These are phyloP conservation scores for Psilocybe tampanensis DNA, from an alignment of 768 basidiomycete genomes.

Conservation along the genomic window DNA sequence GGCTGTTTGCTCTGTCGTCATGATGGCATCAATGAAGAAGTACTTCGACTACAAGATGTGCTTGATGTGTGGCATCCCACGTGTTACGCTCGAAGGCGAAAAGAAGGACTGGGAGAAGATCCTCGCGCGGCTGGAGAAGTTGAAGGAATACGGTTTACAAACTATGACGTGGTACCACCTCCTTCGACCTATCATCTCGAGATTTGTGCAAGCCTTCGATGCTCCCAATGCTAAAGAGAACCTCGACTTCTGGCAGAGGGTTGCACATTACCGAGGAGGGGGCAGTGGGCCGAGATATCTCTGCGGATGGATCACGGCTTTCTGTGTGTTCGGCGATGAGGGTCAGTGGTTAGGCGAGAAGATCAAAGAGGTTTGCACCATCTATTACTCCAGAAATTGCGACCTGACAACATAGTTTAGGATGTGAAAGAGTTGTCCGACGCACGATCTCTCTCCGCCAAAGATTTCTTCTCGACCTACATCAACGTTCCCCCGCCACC, in stretches of 20 bases:
- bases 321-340: conserved; percentile 9
- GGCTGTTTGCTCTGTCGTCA: conserved; percentile 16
- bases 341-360: conserved; percentile 12
- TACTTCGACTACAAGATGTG: conserved; percentile 38
- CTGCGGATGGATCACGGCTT: conserved; percentile 12
- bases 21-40: conserved; percentile 17
- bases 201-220: conserved; percentile 13
- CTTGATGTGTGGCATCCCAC: conserved; percentile 41
- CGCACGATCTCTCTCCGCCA: neutral
- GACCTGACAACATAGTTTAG: neutral
- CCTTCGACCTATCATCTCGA: conserved; percentile 33
- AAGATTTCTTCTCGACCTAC: conserved; percentile 9
- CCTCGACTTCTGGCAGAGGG: conserved; percentile 14
- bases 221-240: conserved; percentile 5
- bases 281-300: conserved; percentile 3
- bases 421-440: conserved; percentile 1
- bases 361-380: conserved; percentile 3
- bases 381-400: neutral
- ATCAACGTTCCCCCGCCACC: neutral
- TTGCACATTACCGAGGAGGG: conserved; percentile 3
- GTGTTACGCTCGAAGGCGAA: conserved; percentile 45
- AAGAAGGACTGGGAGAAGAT: conserved; percentile 41
- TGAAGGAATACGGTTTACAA: conserved; percentile 36
- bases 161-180: conserved; percentile 37
- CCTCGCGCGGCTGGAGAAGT: conserved; percentile 36